Percentiles rank a stretch among this genome's conserved stretches.
These are phyloP conservation scores for Elsinoe perseae DNA, from an alignment of 2,329 filamentous ascomycete genomes.

Conservation along the genomic window DNA sequence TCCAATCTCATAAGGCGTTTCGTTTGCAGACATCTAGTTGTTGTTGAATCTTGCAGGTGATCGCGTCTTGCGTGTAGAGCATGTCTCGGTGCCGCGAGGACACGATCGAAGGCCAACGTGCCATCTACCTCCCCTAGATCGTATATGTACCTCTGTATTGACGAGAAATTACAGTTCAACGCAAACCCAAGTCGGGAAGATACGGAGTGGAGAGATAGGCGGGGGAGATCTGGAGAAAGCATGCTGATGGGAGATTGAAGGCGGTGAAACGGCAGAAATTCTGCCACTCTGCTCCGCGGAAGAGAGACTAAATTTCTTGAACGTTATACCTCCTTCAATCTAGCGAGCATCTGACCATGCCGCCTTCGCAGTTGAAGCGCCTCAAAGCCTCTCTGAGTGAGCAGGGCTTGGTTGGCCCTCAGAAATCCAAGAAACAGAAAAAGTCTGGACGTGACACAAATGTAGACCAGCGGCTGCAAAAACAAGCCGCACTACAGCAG, in stretches of 20 bases:
- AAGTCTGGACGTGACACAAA: constrained; percentile 53
- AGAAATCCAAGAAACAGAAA: constrained; percentile 92
- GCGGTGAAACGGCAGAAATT: not conserved
- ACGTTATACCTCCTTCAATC: not conserved
- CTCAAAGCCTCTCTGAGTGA: constrained; percentile 85
- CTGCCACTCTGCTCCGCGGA: not conserved
- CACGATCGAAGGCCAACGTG: not conserved
- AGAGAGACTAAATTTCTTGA: not conserved
- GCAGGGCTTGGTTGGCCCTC: constrained; percentile 81
- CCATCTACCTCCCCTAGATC: not conserved
- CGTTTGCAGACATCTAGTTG: not conserved
- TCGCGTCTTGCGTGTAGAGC: not conserved
- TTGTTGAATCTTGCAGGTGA: not conserved
- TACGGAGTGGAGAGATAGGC: not conserved
- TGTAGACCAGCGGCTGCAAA: constrained; percentile 63
- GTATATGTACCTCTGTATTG: not conserved
- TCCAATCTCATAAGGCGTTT: constrained; percentile 11
- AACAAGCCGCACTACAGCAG: constrained; percentile 67
- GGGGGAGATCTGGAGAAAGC: not conserved
- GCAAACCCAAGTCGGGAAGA: not conserved
- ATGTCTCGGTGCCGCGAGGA: not conserved
- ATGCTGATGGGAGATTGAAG: not conserved
- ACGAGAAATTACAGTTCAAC: not conserved
- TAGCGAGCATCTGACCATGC: constrained; percentile 53
- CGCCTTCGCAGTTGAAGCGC: constrained; percentile 92